Evolutionary conservation across 768 basidiomycete species (phyloP).

Genomic region (Podaxis carcinomalis): DNA sequence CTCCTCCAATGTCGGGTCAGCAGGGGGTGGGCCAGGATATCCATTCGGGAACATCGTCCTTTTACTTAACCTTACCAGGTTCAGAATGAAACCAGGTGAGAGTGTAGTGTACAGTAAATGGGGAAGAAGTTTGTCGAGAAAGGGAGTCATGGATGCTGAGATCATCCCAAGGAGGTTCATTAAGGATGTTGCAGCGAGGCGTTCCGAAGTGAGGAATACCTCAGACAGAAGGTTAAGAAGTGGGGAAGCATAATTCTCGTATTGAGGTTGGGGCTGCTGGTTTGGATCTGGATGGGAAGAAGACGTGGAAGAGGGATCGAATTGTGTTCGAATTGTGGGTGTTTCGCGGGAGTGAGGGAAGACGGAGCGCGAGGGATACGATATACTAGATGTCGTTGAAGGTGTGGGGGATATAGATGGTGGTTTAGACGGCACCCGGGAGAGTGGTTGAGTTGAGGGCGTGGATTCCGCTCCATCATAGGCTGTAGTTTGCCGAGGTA

Average conservation of each 20-base stretch:
- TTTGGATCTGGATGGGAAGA: slow-evolving; percentile 8
- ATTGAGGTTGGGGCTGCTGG: slow-evolving; percentile 17
- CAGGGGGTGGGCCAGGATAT: slow-evolving; percentile 70
- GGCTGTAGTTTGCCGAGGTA: slow-evolving; percentile 9
- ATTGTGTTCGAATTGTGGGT: slow-evolving; percentile 1
- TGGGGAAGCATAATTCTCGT: slow-evolving; percentile 33
- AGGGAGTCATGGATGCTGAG: slow-evolving; percentile 42
- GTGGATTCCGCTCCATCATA: neutral
- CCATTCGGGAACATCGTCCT: slow-evolving; percentile 84
- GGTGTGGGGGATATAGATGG: slow-evolving; percentile 15
- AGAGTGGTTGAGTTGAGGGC: neutral
- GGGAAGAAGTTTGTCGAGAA: slow-evolving; percentile 70
- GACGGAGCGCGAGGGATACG: slow-evolving; percentile 13
- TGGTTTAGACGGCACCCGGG: neutral
- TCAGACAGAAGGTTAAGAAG: slow-evolving; percentile 42
- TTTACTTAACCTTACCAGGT: slow-evolving; percentile 52
- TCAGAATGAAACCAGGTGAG: slow-evolving; percentile 47
- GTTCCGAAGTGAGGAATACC: slow-evolving; percentile 42
- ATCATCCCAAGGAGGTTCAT: slow-evolving; percentile 44
- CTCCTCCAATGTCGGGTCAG: slow-evolving; percentile 77
- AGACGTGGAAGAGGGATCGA: slow-evolving; percentile 1
- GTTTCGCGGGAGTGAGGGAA: slow-evolving; percentile 15
- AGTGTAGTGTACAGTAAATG: slow-evolving; percentile 57
- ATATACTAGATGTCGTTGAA: slow-evolving; percentile 15
- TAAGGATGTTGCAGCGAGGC: slow-evolving; percentile 43